Conservation (phyloP, 257 asterid genomes). For the Gardenia jasminoides region DNA sequence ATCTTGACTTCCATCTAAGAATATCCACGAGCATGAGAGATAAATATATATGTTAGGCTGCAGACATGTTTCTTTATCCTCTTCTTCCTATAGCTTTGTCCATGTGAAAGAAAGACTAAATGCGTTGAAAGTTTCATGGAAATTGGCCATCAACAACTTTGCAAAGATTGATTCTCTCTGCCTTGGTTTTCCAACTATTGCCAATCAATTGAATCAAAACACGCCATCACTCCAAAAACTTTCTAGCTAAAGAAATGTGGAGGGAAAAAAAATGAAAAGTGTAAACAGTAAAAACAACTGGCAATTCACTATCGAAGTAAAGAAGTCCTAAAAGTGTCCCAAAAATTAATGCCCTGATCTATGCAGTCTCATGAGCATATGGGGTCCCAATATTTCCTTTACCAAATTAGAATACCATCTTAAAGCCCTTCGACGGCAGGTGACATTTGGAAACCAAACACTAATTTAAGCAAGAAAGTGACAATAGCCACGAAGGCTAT, state of each 20-base stretch:
- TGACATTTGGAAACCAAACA: neutral
- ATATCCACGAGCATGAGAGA: neutral
- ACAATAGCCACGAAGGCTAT: neutral
- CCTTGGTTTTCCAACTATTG: too few relatives aligned
- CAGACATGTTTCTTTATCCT: neutral
- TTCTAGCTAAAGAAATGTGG: neutral
- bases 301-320: neutral
- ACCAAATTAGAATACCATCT: neutral
- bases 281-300: constrained; percentile 6
- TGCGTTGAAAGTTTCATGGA: constrained; percentile 13
- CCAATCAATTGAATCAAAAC: too few relatives aligned
- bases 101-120: constrained; percentile 11
- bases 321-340: neutral
- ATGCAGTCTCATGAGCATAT: neutral
- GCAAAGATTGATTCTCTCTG: constrained; percentile 5
- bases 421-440: neutral
- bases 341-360: neutral
- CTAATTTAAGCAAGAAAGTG: neutral
- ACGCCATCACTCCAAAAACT: constrained; percentile 9
- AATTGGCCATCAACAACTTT: neutral
- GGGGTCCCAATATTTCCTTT: neutral
- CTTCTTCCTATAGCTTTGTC: neutral
- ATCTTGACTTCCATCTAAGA: neutral
- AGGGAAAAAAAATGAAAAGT: neutral
- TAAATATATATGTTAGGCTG: neutral